Conservation (phyloP, 768 basidiomycete species). For the Amanita fuliginea region DNA sequence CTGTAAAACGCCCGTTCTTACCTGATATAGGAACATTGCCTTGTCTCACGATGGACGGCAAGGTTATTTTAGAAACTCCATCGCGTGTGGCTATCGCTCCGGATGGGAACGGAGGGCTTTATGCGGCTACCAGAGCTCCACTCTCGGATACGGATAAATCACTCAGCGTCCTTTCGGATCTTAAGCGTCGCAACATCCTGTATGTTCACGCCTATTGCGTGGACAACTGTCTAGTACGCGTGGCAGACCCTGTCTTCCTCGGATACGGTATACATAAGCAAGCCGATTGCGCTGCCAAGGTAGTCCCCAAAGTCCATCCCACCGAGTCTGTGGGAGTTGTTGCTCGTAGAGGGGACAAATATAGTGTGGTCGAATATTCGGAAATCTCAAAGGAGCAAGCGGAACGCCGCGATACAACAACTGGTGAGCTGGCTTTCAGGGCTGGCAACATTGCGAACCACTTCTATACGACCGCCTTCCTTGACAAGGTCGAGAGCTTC, state of each 20-base stretch:
- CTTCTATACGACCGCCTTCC: slow-evolving; percentile 86
- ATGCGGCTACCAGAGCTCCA: slow-evolving; percentile 82
- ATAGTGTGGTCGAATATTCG: slow-evolving; percentile 93
- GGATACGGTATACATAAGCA: slow-evolving; percentile 87
- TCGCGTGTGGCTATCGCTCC: slow-evolving; percentile 89
- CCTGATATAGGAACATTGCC: slow-evolving; percentile 73
- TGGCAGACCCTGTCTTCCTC: slow-evolving; percentile 95
- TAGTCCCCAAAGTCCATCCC: slow-evolving; percentile 81
- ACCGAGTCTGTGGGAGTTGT: slow-evolving; percentile 94
- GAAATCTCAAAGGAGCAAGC: slow-evolving; percentile 88
- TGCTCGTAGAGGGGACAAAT: slow-evolving; percentile 73
- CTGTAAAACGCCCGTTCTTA: slow-evolving; percentile 5
- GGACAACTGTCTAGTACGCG: slow-evolving; percentile 96
- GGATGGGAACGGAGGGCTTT: slow-evolving; percentile 96
- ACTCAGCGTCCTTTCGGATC: slow-evolving; percentile 75
- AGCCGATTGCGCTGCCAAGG: slow-evolving; percentile 91
- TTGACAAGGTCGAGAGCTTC: slow-evolving; percentile 67
- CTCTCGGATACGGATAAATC: slow-evolving; percentile 47
- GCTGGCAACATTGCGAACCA: slow-evolving; percentile 98
- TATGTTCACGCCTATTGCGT: slow-evolving; percentile 96
- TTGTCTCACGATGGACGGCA: slow-evolving; percentile 89
- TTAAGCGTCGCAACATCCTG: slow-evolving; percentile 60
- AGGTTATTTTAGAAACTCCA: slow-evolving; percentile 74
- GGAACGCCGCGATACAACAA: slow-evolving; percentile 54
- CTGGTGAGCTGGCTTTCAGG: slow-evolving; percentile 78